These are phyloP conservation scores for Phytophthora quininea DNA, from an alignment of 352 stramenopile genomes.

Conservation along the genomic window DNA sequence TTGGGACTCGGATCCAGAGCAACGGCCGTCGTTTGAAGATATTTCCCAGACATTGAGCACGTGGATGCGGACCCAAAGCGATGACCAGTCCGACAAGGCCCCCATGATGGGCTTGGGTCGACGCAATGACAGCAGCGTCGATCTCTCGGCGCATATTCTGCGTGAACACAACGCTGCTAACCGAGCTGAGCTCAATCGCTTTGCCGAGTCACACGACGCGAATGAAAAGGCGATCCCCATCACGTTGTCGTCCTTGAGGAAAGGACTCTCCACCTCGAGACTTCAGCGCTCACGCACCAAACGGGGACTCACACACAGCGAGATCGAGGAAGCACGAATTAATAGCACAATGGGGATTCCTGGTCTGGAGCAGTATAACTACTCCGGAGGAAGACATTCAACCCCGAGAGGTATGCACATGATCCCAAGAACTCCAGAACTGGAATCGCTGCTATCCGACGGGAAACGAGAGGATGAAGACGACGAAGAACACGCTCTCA, in stretches of 20 bases:
- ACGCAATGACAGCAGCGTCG: slow-evolving; percentile 27
- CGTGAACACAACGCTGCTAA: slow-evolving; percentile 52
- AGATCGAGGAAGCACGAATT: slow-evolving; percentile 22
- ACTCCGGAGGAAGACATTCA: neutral
- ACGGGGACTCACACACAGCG: slow-evolving; percentile 11
- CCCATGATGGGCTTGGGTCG: slow-evolving; percentile 14
- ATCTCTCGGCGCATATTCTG: slow-evolving; percentile 62
- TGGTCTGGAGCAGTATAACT: slow-evolving; percentile 18
- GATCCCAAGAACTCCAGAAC: slow-evolving; percentile 1
- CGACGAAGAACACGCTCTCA: neutral
- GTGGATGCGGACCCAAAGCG: slow-evolving; percentile 43
- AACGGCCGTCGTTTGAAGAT: slow-evolving; percentile 66
- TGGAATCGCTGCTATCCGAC: neutral
- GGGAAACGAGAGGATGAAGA: neutral
- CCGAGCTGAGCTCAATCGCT: slow-evolving; percentile 56
- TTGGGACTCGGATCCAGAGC: slow-evolving; percentile 72
- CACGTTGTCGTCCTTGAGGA: slow-evolving; percentile 44
- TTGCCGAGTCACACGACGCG: slow-evolving; percentile 65
- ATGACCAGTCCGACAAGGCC: slow-evolving; percentile 18
- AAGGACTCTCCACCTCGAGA: slow-evolving; percentile 30
- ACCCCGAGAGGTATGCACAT: neutral
- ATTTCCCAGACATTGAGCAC: slow-evolving; percentile 65
- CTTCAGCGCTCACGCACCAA: slow-evolving; percentile 17
- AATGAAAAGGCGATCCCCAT: slow-evolving; percentile 73
- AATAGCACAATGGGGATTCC: slow-evolving; percentile 27